Percentiles rank a stretch among this genome's conserved stretches.
Evolutionary conservation across 192 early-diverging fungal species (phyloP).

Genomic region (Kappamyces sp.): DNA sequence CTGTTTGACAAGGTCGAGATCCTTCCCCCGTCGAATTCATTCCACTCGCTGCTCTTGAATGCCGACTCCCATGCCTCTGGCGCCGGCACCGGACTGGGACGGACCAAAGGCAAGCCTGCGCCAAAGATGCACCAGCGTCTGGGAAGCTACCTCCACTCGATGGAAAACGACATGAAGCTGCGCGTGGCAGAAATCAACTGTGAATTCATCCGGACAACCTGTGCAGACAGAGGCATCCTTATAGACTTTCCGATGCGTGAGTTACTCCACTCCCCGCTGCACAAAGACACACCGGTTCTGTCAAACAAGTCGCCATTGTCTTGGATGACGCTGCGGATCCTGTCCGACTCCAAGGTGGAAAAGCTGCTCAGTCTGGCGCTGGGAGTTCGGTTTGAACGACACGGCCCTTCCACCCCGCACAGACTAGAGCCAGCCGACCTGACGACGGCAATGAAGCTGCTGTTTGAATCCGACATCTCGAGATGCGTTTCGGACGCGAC

Average conservation of each 20-base stretch:
- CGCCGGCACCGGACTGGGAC: neutral
- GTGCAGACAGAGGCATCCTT: constrained; percentile 3
- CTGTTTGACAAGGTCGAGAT: constrained; percentile 40
- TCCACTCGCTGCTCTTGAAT: neutral
- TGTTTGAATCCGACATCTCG: neutral
- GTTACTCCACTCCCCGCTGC: no score
- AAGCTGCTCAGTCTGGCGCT: constrained; percentile 23
- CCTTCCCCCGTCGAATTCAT: constrained; percentile 21
- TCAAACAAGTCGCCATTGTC: constrained; percentile 11
- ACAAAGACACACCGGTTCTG: neutral
- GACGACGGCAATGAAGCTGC: constrained; percentile 7
- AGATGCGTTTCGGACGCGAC: constrained; percentile 1
- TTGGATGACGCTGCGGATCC: constrained; percentile 13
- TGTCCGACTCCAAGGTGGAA: constrained; percentile 9
- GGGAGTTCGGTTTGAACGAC: constrained; percentile 12
- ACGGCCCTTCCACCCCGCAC: no score
- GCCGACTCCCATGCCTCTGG: neutral
- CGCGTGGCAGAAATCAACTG: constrained; percentile 32
- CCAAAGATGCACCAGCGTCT: constrained; percentile 1
- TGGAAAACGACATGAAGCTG: constrained; percentile 13
- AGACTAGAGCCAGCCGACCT: no score
- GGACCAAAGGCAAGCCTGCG: neutral
- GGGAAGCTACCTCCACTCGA: neutral
- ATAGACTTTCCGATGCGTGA: neutral
- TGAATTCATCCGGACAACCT: constrained; percentile 14